Conservation (phyloP, 176 grass and related monocot genomes). For the Poa pratensis region DNA sequence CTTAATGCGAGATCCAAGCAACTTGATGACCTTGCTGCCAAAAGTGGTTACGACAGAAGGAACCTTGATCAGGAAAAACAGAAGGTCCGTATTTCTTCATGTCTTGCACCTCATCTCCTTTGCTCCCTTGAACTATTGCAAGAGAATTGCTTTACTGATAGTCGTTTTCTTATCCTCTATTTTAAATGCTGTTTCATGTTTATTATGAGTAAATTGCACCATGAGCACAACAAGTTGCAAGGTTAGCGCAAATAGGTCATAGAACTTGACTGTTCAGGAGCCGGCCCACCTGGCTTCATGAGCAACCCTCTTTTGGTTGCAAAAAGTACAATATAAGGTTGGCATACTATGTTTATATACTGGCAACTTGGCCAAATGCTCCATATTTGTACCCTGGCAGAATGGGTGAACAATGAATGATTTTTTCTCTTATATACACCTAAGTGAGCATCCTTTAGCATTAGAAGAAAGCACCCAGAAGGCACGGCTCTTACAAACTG, state of each 20-base stretch:
- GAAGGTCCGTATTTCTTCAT: background rate
- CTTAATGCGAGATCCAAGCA: conserved; percentile 21
- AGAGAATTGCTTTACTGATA: background rate
- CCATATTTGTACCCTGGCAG: background rate
- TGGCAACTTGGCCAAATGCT: conserved; percentile 6
- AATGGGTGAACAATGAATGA: background rate
- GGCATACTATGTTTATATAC: background rate
- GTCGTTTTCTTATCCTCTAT: background rate
- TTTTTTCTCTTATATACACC: background rate
- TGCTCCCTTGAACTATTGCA: background rate
- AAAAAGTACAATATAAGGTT: background rate
- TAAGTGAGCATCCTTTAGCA: background rate
- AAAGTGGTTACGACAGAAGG: background rate
- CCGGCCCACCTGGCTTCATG: background rate
- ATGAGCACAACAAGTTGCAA: background rate
- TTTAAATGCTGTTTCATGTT: background rate
- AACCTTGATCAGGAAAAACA: conserved; percentile 29
- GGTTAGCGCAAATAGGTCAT: background rate
- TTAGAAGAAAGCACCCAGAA: background rate
- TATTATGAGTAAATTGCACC: conserved; percentile 3
- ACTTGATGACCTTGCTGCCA: conserved; percentile 18
- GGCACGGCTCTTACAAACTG: background rate
- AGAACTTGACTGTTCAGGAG: background rate
- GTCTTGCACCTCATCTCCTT: background rate
- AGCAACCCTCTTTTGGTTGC: background rate